Base-by-base conservation (phyloP, 2,329 filamentous ascomycete genomes). In the Thyridium curvatum region DNA sequence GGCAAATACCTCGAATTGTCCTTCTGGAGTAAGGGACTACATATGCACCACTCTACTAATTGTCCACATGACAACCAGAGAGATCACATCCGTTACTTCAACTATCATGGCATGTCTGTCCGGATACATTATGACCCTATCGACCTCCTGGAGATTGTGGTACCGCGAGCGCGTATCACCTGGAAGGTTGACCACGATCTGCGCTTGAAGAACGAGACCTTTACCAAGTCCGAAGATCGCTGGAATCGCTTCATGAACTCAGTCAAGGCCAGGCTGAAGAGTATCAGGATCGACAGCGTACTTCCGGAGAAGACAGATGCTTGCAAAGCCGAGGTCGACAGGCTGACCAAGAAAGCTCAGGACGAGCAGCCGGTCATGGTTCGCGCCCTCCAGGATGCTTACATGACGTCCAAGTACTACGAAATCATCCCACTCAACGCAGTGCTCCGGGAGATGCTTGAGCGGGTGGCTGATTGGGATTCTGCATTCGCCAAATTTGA, bases 151-250 rank as follows among this genome's bases (percentile, higher is more conserved):
- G 94, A 98, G 58, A 90, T 98, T 43, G 83, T 95, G 38, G 93
- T 97, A 3, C 93, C 93, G 2, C 78, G 90, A 41, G 80, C 89
- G 18, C 79, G 86, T 40, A 85, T 98, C 37, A 96, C 91, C 0
- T 98, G 94, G 91, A 97, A 96, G 59, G 93, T 98, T 18, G 91
- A 95, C 49, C 86, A 94, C 46, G 93, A 98, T 56, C 66, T 98
- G 35, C 84, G 76, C 48, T 74, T 98, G 51, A 95, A 95, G 60
- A 98, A 98, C 51, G 88, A 95, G 17, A 80, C 95, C 26, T 98
- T 86, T 56, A 72, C 70, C 16, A 84, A 82, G 54, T 85, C 84
- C 44, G 86, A 95, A 54, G 82, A 88, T 38, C 80, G 88, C 29
- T 82, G 95, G 65, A 81, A 79, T 47, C 81, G 82, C 16, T 98